Percentiles rank a stretch among this genome's conserved stretches.
Conservation (phyloP, 2,329 filamentous ascomycete species). For the Venturia effusa region DNA sequence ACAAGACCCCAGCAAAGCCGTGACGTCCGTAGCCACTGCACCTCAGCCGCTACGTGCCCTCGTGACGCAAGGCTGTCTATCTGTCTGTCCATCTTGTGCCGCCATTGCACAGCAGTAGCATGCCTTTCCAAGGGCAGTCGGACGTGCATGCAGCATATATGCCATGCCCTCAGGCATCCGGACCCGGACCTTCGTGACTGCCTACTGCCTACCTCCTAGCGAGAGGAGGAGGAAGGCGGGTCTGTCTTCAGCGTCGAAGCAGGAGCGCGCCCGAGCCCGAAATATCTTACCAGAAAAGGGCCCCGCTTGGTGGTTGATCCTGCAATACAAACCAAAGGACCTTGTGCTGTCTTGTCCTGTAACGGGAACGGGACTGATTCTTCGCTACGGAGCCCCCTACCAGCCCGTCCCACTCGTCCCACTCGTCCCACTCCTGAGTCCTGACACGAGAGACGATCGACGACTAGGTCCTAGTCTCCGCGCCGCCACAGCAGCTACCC, state of each 20-base stretch:
- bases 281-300: neutral
- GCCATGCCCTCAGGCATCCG: too few species aligned
- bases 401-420: too few species aligned
- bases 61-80: neutral
- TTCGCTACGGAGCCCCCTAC: too few species aligned
- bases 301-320: neutral
- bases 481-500: neutral
- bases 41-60: neutral
- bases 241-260: too few species aligned
- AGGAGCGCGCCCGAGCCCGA: too few species aligned
- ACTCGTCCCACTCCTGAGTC: neutral
- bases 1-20: neutral
- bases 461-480: neutral
- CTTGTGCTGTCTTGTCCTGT: neutral
- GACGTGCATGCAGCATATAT: too few species aligned
- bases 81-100: neutral
- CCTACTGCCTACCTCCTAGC: too few species aligned
- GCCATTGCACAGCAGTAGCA: constrained; percentile 1
- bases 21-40: neutral
- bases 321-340: neutral
- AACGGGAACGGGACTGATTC: too few species aligned
- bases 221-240: too few species aligned
- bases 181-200: too few species aligned
- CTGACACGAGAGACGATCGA: neutral
- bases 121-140: neutral